Base-by-base conservation (phyloP, 1,284 basidiomycete species). In the Chondrostereum purpureum region DNA sequence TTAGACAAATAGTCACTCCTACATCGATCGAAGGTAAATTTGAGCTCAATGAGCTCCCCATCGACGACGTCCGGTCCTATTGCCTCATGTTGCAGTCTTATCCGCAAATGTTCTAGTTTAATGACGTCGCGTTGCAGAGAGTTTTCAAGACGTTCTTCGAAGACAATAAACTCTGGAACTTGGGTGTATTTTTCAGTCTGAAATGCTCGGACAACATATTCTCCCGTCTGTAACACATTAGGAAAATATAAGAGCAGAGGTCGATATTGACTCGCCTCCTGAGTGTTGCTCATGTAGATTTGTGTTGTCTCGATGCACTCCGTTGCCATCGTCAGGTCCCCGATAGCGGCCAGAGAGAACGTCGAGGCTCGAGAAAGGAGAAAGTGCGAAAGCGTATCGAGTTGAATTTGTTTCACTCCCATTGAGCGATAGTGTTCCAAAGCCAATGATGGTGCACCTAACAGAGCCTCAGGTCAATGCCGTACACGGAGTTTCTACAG, bases 331-430 rank as follows among this genome's bases (percentile, higher is more conserved):
- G 83, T 81, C 35, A 88, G 63, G 54, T 88, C 87, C 1, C 85
- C 86, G 12, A 69, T 73, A 3, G 82, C 70, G 38, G 82, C 80
- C 34, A 85, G 64, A 2, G 85, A 88, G 65, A 88, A 92, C 0
- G 79, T 84, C n/a, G 81, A 78, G n/a, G 80, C 75, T 20, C 90
- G 75, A 14, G 86, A 79, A 24, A 91, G 72, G 38, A 89, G 63
- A 46, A 88, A 75, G 58, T 93, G 87, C 3, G 87, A 88, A 4
- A 93, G 70, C 0, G 90, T 92, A 56, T 93, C 90, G 48, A 82
- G 75, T 60, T 93, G 90, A 19, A 92, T 75, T 55, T 89, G 83
- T 61, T 91, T 92, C 51, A 88, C 68, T 47, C 80, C 76, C 66
- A 92, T 73, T 17, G 68, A 66, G 33, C 80, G 77, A 59, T 89